Evolutionary conservation across 148 eudicot species (phyloP), one percentile per base, ranked within the genome.

Genomic region (Selenicereus undatus): DNA sequence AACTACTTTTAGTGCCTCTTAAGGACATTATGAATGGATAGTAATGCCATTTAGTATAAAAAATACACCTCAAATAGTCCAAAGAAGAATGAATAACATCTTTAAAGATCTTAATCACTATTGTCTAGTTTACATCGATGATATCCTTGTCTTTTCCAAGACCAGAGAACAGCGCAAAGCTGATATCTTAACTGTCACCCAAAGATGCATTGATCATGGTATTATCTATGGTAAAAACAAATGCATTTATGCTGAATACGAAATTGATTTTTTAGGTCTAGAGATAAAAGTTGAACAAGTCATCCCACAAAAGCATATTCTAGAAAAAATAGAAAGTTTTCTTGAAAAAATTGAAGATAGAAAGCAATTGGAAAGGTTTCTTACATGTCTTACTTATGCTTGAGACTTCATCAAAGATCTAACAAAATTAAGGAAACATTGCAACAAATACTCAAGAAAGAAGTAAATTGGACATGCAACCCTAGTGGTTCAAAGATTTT

Each of bases 81-180:
- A n/a, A n/a, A n/a, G n/a, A n/a, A n/a, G n/a, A n/a, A n/a, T n/a
- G 77, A n/a, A n/a, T n/a, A 74, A 48, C 29, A 74, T 74, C 6
- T 43, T 74, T 48, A 42, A n/a, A 36, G 71, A 24, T 24, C 26
- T 42, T n/a, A n/a, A n/a, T n/a, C n/a, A n/a, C n/a, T n/a, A n/a
- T n/a, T n/a, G n/a, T n/a, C n/a, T 74, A 13, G 29, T 48, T 42
- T 74, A 74, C 22, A 76, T 76, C 1, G 68, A 76, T 56, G 48
- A 76, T 76, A 76, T 56, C 20, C 39, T 76, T 6, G 56, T 58
- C 18, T 76, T 76, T 21, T 56, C n/a, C 68, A 58, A 76, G 20
- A 2, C n/a, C 2, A n/a, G 54, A 9, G 5, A 27, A 18, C 20
- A 29, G 29, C 79, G 56, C 36, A 54, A 6, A 18, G 16, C 18